Evolutionary conservation across 202 grass and related monocot species (phyloP), one percentile per base, ranked within the genome.

Genomic region (Musa balbisiana): DNA sequence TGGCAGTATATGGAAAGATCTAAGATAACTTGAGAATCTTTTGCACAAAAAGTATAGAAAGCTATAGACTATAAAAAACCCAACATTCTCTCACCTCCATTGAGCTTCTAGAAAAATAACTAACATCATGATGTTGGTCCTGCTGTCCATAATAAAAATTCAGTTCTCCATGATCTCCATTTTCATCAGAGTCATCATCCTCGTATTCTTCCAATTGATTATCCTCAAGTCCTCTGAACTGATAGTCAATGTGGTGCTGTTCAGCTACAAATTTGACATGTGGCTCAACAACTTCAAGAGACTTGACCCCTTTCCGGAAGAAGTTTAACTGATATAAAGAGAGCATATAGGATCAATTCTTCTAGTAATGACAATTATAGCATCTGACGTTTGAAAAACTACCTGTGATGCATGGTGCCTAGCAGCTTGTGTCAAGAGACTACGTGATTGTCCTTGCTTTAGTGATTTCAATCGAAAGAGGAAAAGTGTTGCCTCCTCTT

Each of bases 381-480:
- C 13, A 73, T 55, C 20, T 25, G 71, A 73, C 27, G 3, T 73
- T 49, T 58, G 53, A 72, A 67, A 43, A 77, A 26, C 16, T 81
- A 94, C 94, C 88, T 94, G 94, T 73, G 94, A 85, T 84, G 94
- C 91, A 91, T 98, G 88, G 79, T 98, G 94, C 8, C 90, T 88
- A 74, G 94, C 84, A 81, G 94, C 94, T 87, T 98, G 94, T 54
- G 88, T 98, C 69, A 98, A 84, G 83, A 98, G 87, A 79, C 94
- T 98, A 26, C 82, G 72, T 59, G 87, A 92, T 84, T 91, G 94
- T 50, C 94, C 94, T 93, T 93, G 91, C 67, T 92, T 92, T 75
- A 98, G 80, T 62, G 94, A 98, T 82, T 92, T 98, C 81, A 98
- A 86, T 19, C 93, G 90, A 81, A 97, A 93, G 77, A 91, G 82